Conservation (phyloP, 805 yeast genomes). For the Zygoascus flipseniorum region DNA sequence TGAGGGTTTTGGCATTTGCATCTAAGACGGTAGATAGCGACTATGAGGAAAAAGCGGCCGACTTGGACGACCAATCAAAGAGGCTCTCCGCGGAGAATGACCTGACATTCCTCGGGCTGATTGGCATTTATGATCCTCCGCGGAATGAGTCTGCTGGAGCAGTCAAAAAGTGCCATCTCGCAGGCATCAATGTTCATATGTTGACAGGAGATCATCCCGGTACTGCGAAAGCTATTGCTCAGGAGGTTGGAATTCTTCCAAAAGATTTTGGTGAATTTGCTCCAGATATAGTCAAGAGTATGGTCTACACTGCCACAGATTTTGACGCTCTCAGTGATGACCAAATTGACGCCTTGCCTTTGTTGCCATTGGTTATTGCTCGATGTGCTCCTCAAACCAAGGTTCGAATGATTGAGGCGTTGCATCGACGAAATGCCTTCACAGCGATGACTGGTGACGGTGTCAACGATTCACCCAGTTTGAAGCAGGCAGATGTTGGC, state of each 20-base stretch:
- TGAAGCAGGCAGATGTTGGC: slow-evolving; percentile 72
- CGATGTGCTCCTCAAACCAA: slow-evolving; percentile 79
- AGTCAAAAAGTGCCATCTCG: slow-evolving; percentile 58
- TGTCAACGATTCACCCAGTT: slow-evolving; percentile 71
- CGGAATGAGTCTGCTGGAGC: slow-evolving; percentile 58
- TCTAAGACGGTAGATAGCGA: slow-evolving; percentile 23
- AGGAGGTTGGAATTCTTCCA: slow-evolving; percentile 71
- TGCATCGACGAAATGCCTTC: slow-evolving; percentile 51
- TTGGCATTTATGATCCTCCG: slow-evolving; percentile 79
- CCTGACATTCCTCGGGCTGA: slow-evolving; percentile 54
- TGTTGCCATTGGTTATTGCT: slow-evolving; percentile 69
- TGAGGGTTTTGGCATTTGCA: slow-evolving; percentile 69
- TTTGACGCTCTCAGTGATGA: slow-evolving; percentile 57
- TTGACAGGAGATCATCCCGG: slow-evolving; percentile 76
- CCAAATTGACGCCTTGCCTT: slow-evolving; percentile 53
- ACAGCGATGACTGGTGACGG: slow-evolving; percentile 85
- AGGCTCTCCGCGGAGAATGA: slow-evolving; percentile 44
- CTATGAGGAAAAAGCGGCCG: slow-evolving; percentile 18
- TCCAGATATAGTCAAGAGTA: slow-evolving; percentile 42
- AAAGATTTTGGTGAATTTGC: slow-evolving; percentile 48
- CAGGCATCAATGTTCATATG: slow-evolving; percentile 76
- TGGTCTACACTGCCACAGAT: slow-evolving; percentile 71
- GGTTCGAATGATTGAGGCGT: slow-evolving; percentile 73
- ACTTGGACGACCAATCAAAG: slow-evolving; percentile 6
- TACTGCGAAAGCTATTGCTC: slow-evolving; percentile 72